Conservation (phyloP, 2,329 filamentous ascomycete species). For the Eutypella sp. region DNA sequence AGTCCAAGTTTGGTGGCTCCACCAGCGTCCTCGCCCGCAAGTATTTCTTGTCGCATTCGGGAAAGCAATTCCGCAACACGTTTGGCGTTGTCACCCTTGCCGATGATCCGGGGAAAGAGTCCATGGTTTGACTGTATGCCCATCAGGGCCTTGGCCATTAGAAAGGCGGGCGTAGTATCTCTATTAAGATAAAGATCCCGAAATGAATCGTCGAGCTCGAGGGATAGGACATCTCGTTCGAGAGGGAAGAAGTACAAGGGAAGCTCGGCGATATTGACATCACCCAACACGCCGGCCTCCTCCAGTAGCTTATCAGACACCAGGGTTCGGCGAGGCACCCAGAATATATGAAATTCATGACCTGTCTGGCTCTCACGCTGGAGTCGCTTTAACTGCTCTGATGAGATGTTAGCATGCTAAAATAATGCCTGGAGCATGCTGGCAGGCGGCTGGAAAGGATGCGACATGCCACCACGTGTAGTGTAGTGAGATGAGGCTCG, state of each 20-base stretch:
- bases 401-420: slow-evolving; percentile 52
- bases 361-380: slow-evolving; percentile 82
- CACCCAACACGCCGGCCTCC: slow-evolving; percentile 86
- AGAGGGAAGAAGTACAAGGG: slow-evolving; percentile 87
- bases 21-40: slow-evolving; percentile 69
- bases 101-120: slow-evolving; percentile 88
- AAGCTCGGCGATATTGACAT: slow-evolving; percentile 83
- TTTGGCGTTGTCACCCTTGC: slow-evolving; percentile 93
- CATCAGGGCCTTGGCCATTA: slow-evolving; percentile 90
- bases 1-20: slow-evolving; percentile 61
- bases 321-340: slow-evolving; percentile 87
- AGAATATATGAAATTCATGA: slow-evolving; percentile 96
- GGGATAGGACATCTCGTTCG: slow-evolving; percentile 83
- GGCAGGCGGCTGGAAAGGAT: slow-evolving; percentile 29
- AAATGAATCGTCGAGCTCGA: slow-evolving; percentile 86
- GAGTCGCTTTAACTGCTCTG: slow-evolving; percentile 87
- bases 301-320: slow-evolving; percentile 90
- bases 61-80: slow-evolving; percentile 79
- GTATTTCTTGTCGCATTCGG: slow-evolving; percentile 85
- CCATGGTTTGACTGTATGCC: slow-evolving; percentile 86
- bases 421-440: slow-evolving; percentile 42
- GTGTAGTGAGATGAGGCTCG: slow-evolving; percentile 32
- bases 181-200: slow-evolving; percentile 83
- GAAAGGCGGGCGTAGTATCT: slow-evolving; percentile 84
- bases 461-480: slow-evolving; percentile 42